phyloP scores from a whole-genome alignment of 371 early-diverging fungal species.

The Fennellomyces sp. region DNA sequence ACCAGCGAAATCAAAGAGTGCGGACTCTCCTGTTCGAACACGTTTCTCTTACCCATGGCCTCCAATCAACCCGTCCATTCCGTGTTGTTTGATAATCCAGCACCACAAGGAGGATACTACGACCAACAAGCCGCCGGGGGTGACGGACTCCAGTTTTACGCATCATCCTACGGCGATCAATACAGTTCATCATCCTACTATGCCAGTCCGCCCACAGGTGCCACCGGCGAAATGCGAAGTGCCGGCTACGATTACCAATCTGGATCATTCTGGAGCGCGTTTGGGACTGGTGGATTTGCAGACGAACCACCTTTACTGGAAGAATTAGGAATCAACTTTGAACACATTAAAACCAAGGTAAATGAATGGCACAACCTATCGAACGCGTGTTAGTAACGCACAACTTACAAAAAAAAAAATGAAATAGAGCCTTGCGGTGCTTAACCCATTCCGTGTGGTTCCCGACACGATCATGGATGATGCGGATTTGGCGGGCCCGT shows the following conservation, averaged over 20 bases:
- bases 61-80: slow-evolving; percentile 54
- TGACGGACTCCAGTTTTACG: slow-evolving; percentile 69
- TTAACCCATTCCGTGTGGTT: slow-evolving; percentile 89
- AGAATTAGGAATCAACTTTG: slow-evolving; percentile 92
- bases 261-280: slow-evolving; percentile 53
- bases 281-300: slow-evolving; percentile 80
- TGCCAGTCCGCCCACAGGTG: slow-evolving; percentile 24
- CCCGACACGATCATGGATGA: slow-evolving; percentile 93
- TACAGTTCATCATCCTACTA: slow-evolving; percentile 46
- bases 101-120: slow-evolving; percentile 38
- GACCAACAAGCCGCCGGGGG: slow-evolving; percentile 26
- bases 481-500: slow-evolving; percentile 94
- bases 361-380: neutral
- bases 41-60: slow-evolving; percentile 22
- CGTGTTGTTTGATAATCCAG: slow-evolving; percentile 53
- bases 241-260: slow-evolving; percentile 73
- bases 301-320: slow-evolving; percentile 87
- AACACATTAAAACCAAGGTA: slow-evolving; percentile 82
- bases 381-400: neutral
- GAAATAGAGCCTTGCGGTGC: slow-evolving; percentile 75
- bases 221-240: slow-evolving; percentile 53
- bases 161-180: slow-evolving; percentile 64
- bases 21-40: neutral
- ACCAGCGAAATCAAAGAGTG: no score
- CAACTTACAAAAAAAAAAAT: neutral